These are phyloP conservation scores for Xylaria digitata DNA, from an alignment of 2,329 filamentous ascomycete species.

Conservation along the genomic window DNA sequence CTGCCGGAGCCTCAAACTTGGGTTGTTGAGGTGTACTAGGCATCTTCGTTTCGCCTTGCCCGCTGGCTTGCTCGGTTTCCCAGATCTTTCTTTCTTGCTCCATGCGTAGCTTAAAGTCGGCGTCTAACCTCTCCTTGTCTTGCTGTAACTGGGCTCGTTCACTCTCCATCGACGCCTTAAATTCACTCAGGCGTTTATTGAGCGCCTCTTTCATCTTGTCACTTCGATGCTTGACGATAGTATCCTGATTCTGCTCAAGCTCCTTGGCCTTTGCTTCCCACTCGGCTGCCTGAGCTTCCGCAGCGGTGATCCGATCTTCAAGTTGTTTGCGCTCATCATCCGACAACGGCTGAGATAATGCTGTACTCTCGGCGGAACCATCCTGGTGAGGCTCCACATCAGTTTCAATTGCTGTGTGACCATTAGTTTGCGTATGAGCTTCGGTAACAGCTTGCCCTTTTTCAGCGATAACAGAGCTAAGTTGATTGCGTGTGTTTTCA, in stretches of 20 bases:
- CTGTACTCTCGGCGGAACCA: constrained; percentile 27
- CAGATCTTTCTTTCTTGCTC: constrained; percentile 49
- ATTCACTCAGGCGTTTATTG: constrained; percentile 77
- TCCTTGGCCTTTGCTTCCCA: constrained; percentile 72
- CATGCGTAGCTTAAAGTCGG: constrained; percentile 56
- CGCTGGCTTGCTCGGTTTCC: constrained; percentile 44
- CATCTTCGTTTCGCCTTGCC: constrained; percentile 38
- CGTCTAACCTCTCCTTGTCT: constrained; percentile 71
- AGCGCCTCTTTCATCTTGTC: constrained; percentile 76
- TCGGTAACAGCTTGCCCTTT: constrained; percentile 70
- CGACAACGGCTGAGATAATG: constrained; percentile 53
- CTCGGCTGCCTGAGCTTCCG: constrained; percentile 72
- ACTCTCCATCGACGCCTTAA: constrained; percentile 59
- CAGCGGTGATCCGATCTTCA: constrained; percentile 69
- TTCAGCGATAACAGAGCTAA: constrained; percentile 71
- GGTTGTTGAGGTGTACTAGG: constrained; percentile 57
- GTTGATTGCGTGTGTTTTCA: constrained; percentile 64
- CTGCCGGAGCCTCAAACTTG: constrained; percentile 52
- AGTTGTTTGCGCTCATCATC: constrained; percentile 70
- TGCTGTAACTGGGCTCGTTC: constrained; percentile 70
- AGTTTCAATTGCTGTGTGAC: constrained; percentile 49
- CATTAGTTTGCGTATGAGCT: constrained; percentile 48
- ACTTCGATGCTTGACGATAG: constrained; percentile 71
- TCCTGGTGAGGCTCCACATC: constrained; percentile 40
- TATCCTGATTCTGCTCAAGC: constrained; percentile 71